Conservation (phyloP, 768 basidiomycete species). For the Hygrophoropsis aurantiaca region DNA sequence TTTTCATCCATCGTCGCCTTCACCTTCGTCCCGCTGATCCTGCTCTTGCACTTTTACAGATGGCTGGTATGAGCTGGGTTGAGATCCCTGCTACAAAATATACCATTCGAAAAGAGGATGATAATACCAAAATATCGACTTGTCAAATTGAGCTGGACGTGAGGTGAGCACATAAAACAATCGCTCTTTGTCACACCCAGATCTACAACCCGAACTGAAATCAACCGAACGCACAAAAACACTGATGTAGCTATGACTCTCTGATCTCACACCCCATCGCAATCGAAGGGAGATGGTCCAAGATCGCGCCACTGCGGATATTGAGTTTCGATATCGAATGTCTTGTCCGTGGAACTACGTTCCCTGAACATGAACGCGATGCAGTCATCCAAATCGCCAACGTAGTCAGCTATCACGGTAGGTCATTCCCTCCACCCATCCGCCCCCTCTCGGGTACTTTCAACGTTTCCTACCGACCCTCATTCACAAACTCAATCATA, state of each 20-base stretch:
- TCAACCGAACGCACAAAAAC: background rate
- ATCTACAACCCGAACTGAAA: background rate
- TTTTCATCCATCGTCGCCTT: background rate
- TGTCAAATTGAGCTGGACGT: conserved; percentile 89
- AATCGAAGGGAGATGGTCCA: conserved; percentile 91
- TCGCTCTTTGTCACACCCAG: background rate
- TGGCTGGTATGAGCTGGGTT: conserved; percentile 99
- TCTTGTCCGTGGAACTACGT: conserved; percentile 95
- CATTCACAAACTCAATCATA: background rate
- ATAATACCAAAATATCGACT: conserved; percentile 60
- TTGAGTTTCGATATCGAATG: conserved; percentile 99
- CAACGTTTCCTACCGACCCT: background rate
- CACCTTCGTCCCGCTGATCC: background rate
- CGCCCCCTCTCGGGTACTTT: background rate
- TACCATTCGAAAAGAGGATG: conserved; percentile 50
- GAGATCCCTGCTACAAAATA: conserved; percentile 88
- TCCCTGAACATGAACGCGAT: conserved; percentile 87
- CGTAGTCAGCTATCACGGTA: conserved; percentile 98
- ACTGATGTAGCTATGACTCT: conserved; percentile 61
- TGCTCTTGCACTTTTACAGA: conserved; percentile 40
- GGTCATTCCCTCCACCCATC: conserved; percentile 6
- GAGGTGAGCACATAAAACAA: conserved; percentile 58
- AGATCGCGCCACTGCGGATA: conserved; percentile 89
- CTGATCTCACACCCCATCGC: conserved; percentile 82
- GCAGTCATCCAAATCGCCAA: conserved; percentile 99